phyloP scores from a whole-genome alignment of 1,139 yeast genomes.

The Pichia sp. region DNA sequence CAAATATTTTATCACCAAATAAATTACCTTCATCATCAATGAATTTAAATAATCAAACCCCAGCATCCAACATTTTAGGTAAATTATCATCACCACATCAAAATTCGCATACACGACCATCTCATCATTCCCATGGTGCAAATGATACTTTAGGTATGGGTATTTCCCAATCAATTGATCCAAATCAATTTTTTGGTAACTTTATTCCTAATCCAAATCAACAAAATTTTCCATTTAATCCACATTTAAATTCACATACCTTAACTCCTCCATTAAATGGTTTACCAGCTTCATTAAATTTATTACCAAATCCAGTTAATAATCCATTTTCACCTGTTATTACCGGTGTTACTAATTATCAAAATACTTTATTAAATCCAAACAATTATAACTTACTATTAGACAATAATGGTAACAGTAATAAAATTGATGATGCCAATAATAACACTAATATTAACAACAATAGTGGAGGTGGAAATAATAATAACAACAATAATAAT shows the following conservation, averaged over 20 bases:
- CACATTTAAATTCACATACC: background rate
- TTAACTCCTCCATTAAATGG: constrained; percentile 11
- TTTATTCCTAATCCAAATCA: constrained; percentile 5
- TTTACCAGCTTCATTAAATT: constrained; percentile 1
- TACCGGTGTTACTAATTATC: constrained; percentile 3
- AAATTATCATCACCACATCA: constrained; percentile 21
- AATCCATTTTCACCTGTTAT: constrained; percentile 1
- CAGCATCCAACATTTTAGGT: constrained; percentile 24
- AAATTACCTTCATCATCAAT: background rate
- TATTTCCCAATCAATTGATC: constrained; percentile 13
- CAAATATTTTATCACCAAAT: constrained; percentile 12
- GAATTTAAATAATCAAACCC: constrained; percentile 9
- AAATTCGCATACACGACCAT: background rate
- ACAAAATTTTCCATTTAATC: constrained; percentile 9
- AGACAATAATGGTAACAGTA: background rate
- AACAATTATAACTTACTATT: background rate
- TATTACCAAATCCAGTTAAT: constrained; percentile 9
- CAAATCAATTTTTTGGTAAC: constrained; percentile 7
- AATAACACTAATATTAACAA: constrained; percentile 1
- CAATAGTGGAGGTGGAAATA: constrained; percentile 6
- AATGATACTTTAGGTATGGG: constrained; percentile 26
- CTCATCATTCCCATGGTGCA: constrained; percentile 20
- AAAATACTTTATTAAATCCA: background rate
- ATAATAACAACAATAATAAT: constrained; percentile 5
- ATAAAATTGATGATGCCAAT: background rate